These are phyloP conservation scores for Oleoguttula mirabilis DNA, from an alignment of 495 filamentous ascomycete species.

Conservation along the genomic window DNA sequence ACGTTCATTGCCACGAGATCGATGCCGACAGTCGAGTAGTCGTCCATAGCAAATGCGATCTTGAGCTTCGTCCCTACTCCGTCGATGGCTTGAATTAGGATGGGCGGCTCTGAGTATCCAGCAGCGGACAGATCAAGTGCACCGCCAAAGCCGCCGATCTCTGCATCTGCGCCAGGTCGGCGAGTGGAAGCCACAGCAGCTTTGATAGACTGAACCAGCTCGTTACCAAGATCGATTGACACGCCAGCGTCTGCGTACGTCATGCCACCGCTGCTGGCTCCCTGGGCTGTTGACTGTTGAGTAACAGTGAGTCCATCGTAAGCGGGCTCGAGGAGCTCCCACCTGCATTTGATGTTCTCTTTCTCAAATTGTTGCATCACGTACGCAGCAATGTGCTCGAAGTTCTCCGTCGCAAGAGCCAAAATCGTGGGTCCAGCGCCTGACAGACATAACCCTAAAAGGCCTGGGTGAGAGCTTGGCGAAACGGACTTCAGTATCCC, in stretches of 20 bases:
- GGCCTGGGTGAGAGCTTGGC: constrained; percentile 69
- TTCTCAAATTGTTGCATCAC: constrained; percentile 36
- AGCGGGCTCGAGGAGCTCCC: constrained; percentile 79
- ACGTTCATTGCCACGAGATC: constrained; percentile 98
- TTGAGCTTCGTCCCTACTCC: constrained; percentile 95
- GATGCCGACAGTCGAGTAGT: constrained; percentile 84
- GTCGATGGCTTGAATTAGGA: constrained; percentile 82
- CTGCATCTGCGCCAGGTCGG: constrained; percentile 72
- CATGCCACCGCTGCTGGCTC: constrained; percentile 34
- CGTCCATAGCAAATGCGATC: constrained; percentile 74
- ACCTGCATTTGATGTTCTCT: constrained; percentile 66
- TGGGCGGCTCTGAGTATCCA: constrained; percentile 60
- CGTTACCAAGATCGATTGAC: constrained; percentile 82
- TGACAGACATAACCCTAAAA: constrained; percentile 84
- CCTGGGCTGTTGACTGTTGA: constrained; percentile 3
- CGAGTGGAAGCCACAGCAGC: constrained; percentile 63
- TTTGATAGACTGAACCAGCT: constrained; percentile 83
- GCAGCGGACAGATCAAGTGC: constrained; percentile 69
- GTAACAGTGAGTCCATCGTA: constrained; percentile 65
- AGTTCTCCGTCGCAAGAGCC: constrained; percentile 77
- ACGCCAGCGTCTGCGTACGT: constrained; percentile 93
- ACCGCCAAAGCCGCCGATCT: constrained; percentile 92
- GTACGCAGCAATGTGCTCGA: constrained; percentile 66
- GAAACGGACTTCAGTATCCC: constrained; percentile 79
- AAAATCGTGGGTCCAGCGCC: constrained; percentile 92